Evolutionary conservation across 2,329 filamentous ascomycete species (phyloP).

Genomic region (Myotisia sp.): DNA sequence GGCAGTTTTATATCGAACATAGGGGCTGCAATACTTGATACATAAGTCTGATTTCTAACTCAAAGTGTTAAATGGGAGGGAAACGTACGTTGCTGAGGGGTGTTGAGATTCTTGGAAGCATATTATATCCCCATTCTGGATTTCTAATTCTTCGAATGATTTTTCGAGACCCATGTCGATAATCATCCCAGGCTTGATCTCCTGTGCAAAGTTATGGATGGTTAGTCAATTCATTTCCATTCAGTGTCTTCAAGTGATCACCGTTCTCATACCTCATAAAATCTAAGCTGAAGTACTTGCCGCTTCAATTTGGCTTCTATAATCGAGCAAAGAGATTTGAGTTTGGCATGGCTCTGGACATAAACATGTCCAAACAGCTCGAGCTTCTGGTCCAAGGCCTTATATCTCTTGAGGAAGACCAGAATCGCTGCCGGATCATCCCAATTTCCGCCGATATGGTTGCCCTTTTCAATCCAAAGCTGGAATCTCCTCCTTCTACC

Average conservation of each 20-base stretch:
- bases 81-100: too few species aligned
- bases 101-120: conserved; percentile 57
- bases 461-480: conserved; percentile 71
- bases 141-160: conserved; percentile 75
- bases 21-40: too few species aligned
- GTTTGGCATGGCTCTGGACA: conserved; percentile 72
- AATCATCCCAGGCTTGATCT: conserved; percentile 97
- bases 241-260: too few species aligned
- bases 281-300: conserved; percentile 52
- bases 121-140: conserved; percentile 93
- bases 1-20: too few species aligned
- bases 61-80: too few species aligned
- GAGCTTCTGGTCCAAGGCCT: neutral
- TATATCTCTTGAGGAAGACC: conserved; percentile 59
- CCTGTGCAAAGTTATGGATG: conserved; percentile 31
- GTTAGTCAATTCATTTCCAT: too few species aligned
- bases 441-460: conserved; percentile 54
- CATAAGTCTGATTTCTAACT: too few species aligned
- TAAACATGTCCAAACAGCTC: conserved; percentile 57
- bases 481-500: too few species aligned
- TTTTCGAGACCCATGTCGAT: conserved; percentile 84
- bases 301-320: conserved; percentile 75
- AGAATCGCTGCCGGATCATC: conserved; percentile 61
- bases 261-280: conserved; percentile 64
- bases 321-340: conserved; percentile 69